Evolutionary conservation across 345 rosid species (phyloP), one percentile per base, ranked within the genome.

Genomic region (Syzygium oleosum): DNA sequence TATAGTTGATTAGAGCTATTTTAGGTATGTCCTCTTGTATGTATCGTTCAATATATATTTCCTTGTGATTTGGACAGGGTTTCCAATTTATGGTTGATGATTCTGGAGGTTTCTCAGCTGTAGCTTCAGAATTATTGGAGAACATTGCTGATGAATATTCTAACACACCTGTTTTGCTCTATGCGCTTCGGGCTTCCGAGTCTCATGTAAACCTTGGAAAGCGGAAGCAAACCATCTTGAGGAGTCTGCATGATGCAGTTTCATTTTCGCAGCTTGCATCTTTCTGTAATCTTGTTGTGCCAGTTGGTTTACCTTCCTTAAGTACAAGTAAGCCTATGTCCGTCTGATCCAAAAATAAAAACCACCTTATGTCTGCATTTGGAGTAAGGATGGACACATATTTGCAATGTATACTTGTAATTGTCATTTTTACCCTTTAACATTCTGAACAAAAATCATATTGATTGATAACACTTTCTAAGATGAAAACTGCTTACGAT

Each of bases 61-160:
- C 41, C 58, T 73, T 34, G 56, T 5, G 31, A 52, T 51, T 59
- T 52, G 84, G 49, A 41, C 95, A 97, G 98, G 99, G 99, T 87
- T 94, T 98, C 88, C 96, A 98, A 88, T 96, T 96, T 93, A 90
- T 94, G 85, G 97, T 94, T 88, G 99, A 98, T 89, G 97, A 96
- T 86, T 94, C 95, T 1, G 99, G 99, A 84, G 98, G 99, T 55
- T 98, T 98, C 88, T 93, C 99, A 4, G 92, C 99, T 87, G 22
- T 98, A 84, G 97, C 99, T 56, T 94, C 91, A 0, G 99, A 96
- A 59, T 92, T 98, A 90, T 87, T 98, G 49, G 99, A 98, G 94
- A 93, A 79, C 88, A 92, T 98, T 83, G 98, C 96, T 1, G 99
- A 96, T 93, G 99, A 95, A 52, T 96, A 98, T 90, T 63, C 95